Percentiles rank a stretch among this genome's conserved stretches.
phyloP scores from a whole-genome alignment of 768 basidiomycete species.

The Pholiota microspora region DNA sequence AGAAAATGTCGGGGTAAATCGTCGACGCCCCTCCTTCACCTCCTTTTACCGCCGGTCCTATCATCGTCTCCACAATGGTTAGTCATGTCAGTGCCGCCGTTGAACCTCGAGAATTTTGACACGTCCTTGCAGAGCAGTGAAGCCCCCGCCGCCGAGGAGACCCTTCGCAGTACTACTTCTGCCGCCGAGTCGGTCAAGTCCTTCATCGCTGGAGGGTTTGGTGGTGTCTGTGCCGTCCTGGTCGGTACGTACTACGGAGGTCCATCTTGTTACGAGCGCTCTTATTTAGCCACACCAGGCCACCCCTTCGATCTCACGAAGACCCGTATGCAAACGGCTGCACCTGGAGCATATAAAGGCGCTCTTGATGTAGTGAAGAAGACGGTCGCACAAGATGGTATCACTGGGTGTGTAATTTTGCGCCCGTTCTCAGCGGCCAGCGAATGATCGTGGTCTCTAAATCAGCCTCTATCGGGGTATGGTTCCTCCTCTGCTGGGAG shows the following conservation, averaged over 20 bases:
- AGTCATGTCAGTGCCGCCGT: not conserved
- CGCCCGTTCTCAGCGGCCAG: not conserved
- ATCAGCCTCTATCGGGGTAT: conserved; percentile 86
- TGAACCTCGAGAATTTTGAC: not conserved
- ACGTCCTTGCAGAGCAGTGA: conserved; percentile 30
- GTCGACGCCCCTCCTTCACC: conserved; percentile 1
- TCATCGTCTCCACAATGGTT: conserved; percentile 1
- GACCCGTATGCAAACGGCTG: conserved; percentile 92
- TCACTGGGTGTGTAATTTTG: conserved; percentile 62
- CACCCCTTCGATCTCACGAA: conserved; percentile 98
- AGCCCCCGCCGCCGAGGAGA: conserved; percentile 33
- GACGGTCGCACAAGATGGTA: conserved; percentile 87
- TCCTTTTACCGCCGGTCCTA: not conserved
- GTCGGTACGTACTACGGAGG: conserved; percentile 60
- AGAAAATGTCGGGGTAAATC: conserved; percentile 5
- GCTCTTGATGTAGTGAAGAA: conserved; percentile 93
- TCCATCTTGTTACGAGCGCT: conserved; percentile 1
- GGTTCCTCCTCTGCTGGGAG: conserved; percentile 89
- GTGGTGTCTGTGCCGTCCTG: conserved; percentile 83
- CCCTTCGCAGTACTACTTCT: conserved; percentile 25
- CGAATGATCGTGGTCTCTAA: conserved; percentile 5
- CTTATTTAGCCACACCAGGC: conserved; percentile 42
- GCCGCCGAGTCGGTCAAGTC: conserved; percentile 63
- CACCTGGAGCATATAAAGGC: conserved; percentile 85
- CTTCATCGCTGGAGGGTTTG: conserved; percentile 92